Conservation (phyloP, 2,329 filamentous ascomycete species). For the Trichoderma sp. region DNA sequence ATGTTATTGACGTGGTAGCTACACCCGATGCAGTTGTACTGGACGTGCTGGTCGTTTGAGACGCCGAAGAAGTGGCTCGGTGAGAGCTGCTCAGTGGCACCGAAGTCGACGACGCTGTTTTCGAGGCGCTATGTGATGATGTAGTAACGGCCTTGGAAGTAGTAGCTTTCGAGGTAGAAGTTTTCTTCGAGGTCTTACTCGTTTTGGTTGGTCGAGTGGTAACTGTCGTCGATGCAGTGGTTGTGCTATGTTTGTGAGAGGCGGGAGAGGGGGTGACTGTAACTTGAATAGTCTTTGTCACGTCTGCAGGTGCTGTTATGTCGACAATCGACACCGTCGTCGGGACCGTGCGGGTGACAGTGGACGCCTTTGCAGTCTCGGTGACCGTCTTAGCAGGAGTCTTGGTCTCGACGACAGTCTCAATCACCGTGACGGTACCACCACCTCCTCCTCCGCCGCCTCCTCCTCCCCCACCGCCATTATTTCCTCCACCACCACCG, state of each 20-base stretch:
- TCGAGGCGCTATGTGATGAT: slow-evolving; percentile 2
- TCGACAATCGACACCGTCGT: slow-evolving; percentile 35
- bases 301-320: slow-evolving; percentile 23
- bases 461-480: slow-evolving; percentile 18
- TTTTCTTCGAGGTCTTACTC: background rate
- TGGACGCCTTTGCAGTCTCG: slow-evolving; percentile 29
- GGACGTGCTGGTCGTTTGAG: background rate
- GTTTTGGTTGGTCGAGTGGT: background rate
- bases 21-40: background rate
- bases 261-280: slow-evolving; percentile 30
- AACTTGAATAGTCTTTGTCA: slow-evolving; percentile 28
- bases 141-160: background rate
- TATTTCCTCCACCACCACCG: slow-evolving; percentile 21
- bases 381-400: slow-evolving; percentile 31
- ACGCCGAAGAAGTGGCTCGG: background rate
- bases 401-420: slow-evolving; percentile 34
- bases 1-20: background rate
- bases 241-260: slow-evolving; percentile 1
- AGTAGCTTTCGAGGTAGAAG: slow-evolving; percentile 7
- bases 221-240: background rate
- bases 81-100: background rate
- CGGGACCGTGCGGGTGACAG: slow-evolving; percentile 31
- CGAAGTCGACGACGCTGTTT: background rate
- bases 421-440: slow-evolving; percentile 34
- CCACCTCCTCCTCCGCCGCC: slow-evolving; percentile 21